Base-by-base conservation (phyloP, 1,284 basidiomycete genomes). In the Coniophora puteana region DNA sequence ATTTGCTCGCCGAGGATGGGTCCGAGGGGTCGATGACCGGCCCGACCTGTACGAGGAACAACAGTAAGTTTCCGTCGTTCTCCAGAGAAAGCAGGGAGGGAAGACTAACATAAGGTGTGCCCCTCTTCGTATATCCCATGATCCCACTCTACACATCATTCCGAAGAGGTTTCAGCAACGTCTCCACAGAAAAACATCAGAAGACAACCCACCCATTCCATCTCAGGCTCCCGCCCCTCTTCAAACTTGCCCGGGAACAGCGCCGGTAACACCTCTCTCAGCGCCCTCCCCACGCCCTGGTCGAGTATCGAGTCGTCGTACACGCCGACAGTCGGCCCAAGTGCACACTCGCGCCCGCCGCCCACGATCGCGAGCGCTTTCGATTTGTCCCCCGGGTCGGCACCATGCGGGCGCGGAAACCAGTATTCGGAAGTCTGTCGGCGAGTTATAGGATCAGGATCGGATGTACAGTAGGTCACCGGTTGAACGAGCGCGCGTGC, bases 141-240 rank as follows among this genome's bases (percentile, higher is more conserved):
- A 93, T 87, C 0, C 89, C 90, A 2, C 83, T 87, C 89, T 84
- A 44, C 10, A 36, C 36, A n/a, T n/a, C n/a, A n/a, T n/a, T n/a
- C n/a, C n/a, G n/a, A n/a, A n/a, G n/a, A n/a, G n/a, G n/a, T n/a
- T n/a, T n/a, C n/a, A n/a, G n/a, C n/a, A n/a, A n/a, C n/a, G n/a
- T n/a, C n/a, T n/a, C n/a, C n/a, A n/a, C 8, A 44, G 24, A 20
- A 11, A 45, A 26, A 39, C 35, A 33, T 51, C 33, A 24, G 55
- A 36, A 36, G 17, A 38, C 16, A 8, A 57, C 62, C 42, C 34
- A 85, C 85, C 86, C 85, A 89, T 69, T 89, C 86, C 74, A 80
- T 78, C 58, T 85, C 81, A 18, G 76, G 72, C 44, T 75, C 71
- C 16, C 50, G 49, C 0, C 61, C 67, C 5, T 52, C 50, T 36